These are phyloP conservation scores for Wickerhamiella vanderwaltii DNA, from an alignment of 805 yeast genomes.

Conservation along the genomic window DNA sequence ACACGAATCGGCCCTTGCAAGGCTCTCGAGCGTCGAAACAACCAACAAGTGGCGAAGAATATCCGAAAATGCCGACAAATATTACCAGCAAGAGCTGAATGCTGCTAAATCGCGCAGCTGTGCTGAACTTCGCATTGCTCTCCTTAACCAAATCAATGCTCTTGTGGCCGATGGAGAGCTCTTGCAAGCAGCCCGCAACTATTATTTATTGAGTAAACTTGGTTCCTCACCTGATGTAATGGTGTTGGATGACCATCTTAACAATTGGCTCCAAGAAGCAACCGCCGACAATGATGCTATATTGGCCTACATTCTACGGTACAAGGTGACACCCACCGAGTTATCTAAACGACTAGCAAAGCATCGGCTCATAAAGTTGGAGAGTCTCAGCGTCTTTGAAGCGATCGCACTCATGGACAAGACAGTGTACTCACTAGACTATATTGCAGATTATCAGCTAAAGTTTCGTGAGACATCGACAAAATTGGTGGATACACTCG, in stretches of 20 bases:
- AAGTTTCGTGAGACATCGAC: not conserved
- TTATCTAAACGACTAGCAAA: not conserved
- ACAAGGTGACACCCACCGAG: constrained; percentile 1
- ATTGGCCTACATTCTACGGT: constrained; percentile 5
- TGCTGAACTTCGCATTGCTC: not conserved
- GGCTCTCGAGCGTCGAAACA: constrained; percentile 6
- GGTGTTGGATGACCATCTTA: not conserved
- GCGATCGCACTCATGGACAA: constrained; percentile 5
- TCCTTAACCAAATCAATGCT: not conserved
- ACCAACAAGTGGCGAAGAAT: not conserved
- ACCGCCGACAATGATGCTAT: constrained; percentile 3
- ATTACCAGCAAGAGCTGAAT: not conserved
- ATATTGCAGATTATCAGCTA: constrained; percentile 6
- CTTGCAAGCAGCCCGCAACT: not conserved
- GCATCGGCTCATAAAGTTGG: not conserved
- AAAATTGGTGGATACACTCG: not conserved
- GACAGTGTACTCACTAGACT: constrained; percentile 2
- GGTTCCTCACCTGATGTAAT: not conserved
- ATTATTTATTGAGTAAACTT: not conserved
- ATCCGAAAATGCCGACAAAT: not conserved
- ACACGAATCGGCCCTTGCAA: not conserved
- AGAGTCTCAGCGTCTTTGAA: not conserved
- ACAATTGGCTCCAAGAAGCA: constrained; percentile 1
- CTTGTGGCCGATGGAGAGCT: constrained; percentile 4
- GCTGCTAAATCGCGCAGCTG: not conserved